Percentiles rank a stretch among this genome's conserved stretches.
These are phyloP conservation scores for Keithomyces neogunnii DNA, from an alignment of 2,329 filamentous ascomycete species.

Conservation along the genomic window DNA sequence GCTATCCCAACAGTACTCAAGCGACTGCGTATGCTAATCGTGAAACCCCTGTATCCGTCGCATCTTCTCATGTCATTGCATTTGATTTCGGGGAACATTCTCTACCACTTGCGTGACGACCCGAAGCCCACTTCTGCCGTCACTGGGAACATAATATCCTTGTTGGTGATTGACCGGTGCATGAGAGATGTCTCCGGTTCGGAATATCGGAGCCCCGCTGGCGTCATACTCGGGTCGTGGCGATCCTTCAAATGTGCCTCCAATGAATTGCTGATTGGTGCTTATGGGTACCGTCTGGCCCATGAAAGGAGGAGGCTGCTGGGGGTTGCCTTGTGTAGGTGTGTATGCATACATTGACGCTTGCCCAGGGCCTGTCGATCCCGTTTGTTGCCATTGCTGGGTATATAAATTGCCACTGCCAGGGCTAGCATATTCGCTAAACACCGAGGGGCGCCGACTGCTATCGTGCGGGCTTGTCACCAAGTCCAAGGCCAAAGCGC, in stretches of 20 bases:
- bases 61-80: constrained; percentile 12
- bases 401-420: constrained; percentile 31
- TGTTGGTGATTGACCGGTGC: constrained; percentile 19
- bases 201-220: constrained; percentile 23
- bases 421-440: constrained; percentile 38
- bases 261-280: constrained; percentile 24
- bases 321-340: constrained; percentile 25
- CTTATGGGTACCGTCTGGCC: constrained; percentile 22
- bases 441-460: constrained; percentile 35
- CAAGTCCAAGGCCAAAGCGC: constrained; percentile 35
- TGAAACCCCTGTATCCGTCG: background rate
- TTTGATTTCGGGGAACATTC: constrained; percentile 16
- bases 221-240: constrained; percentile 24
- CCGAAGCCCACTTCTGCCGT: constrained; percentile 21
- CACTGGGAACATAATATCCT: constrained; percentile 25
- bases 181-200: constrained; percentile 21
- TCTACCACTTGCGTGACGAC: constrained; percentile 22
- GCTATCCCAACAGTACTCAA: too few species aligned
- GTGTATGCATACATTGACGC: constrained; percentile 38
- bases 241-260: constrained; percentile 24
- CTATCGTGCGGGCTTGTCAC: constrained; percentile 35
- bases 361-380: constrained; percentile 31
- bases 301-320: constrained; percentile 22
- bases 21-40: too few species aligned
- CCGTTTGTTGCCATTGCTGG: constrained; percentile 33